A percentile compares a stretch with the other conserved stretches of the same genome.
These are phyloP conservation scores for Arabidopsis thaliana DNA, from an alignment of 345 rosid species.

Conservation along the genomic window DNA sequence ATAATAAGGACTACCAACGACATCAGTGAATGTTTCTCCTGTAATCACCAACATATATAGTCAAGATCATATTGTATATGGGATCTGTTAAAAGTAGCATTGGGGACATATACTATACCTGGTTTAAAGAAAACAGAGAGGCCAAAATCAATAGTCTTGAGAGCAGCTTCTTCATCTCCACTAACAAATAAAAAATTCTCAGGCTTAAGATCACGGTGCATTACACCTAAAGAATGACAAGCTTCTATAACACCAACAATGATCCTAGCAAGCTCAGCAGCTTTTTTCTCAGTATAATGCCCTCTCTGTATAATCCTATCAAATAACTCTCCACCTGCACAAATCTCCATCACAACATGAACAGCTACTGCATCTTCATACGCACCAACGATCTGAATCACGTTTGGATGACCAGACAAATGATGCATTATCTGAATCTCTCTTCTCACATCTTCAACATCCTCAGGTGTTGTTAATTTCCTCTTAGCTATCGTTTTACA, in stretches of 20 bases:
- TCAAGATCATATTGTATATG: not conserved
- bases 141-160: conserved; percentile 92
- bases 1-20: conserved; percentile 96
- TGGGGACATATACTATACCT: conserved; percentile 44
- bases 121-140: conserved; percentile 93
- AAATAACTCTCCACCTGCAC: conserved; percentile 93
- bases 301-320: conserved; percentile 93
- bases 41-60: conserved; percentile 21
- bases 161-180: conserved; percentile 73
- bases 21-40: conserved; percentile 87
- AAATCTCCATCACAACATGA: conserved; percentile 91
- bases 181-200: conserved; percentile 86
- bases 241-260: conserved; percentile 90
- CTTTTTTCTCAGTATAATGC: conserved; percentile 82
- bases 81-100: not conserved
- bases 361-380: conserved; percentile 92
- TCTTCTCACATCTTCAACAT: conserved; percentile 91
- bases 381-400: conserved; percentile 79
- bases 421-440: conserved; percentile 99
- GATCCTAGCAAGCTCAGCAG: conserved; percentile 79
- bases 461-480: conserved; percentile 70
- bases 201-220: conserved; percentile 97
- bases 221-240: conserved; percentile 94
- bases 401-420: conserved; percentile 86
- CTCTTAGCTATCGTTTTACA: conserved; percentile 89